Conservation (phyloP, 2,329 filamentous ascomycete genomes). For the Hypoxylon sp. region DNA sequence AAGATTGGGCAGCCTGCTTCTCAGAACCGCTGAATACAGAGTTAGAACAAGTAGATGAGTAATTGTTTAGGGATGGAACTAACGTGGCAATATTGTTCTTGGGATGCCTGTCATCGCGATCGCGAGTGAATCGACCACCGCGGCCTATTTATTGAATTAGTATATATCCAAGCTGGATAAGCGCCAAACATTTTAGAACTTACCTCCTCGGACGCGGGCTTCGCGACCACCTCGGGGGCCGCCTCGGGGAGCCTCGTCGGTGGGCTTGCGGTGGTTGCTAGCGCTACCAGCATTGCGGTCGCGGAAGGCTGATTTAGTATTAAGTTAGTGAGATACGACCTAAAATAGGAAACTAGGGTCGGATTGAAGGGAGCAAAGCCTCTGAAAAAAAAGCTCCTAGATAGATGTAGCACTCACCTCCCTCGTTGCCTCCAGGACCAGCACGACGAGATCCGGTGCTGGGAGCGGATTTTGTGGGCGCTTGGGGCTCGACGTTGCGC, state of each 20-base stretch:
- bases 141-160: conserved; percentile 61
- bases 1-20: conserved; percentile 90
- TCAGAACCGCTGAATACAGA: conserved; percentile 75
- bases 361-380: conserved; percentile 8
- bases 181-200: conserved; percentile 48
- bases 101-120: conserved; percentile 71
- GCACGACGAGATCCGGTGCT: conserved; percentile 67
- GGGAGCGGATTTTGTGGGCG: conserved; percentile 65
- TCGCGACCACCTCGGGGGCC: conserved; percentile 74
- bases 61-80: conserved; percentile 45
- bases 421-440: conserved; percentile 82
- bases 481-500: conserved; percentile 86
- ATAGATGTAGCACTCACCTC: conserved; percentile 74
- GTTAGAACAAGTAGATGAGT: conserved; percentile 22
- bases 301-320: conserved; percentile 78
- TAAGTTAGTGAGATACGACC: conserved; percentile 24
- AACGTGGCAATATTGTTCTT: conserved; percentile 64
- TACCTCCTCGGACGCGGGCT: conserved; percentile 74
- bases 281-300: conserved; percentile 85
- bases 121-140: conserved; percentile 67
- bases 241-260: conserved; percentile 74
- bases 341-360: conserved; percentile 32
- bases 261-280: conserved; percentile 85
- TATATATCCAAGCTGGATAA: neutral
- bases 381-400: conserved; percentile 2